These are phyloP conservation scores for Didymella pinodella DNA, from an alignment of 2,329 filamentous ascomycete species.

Conservation along the genomic window DNA sequence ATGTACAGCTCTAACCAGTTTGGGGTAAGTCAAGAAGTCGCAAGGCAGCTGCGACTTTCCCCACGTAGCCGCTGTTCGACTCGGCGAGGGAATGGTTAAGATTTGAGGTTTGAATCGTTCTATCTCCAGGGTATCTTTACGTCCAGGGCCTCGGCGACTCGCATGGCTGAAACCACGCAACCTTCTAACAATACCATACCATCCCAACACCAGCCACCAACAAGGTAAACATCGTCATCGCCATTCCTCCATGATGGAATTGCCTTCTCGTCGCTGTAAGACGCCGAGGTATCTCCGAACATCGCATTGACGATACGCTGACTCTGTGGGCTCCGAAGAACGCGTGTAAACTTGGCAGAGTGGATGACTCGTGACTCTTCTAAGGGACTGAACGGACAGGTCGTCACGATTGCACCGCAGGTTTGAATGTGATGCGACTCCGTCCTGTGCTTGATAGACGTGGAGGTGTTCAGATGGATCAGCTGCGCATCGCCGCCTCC, in stretches of 20 bases:
- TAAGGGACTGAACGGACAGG: conserved; percentile 56
- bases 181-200: conserved; percentile 70
- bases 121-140: conserved; percentile 52
- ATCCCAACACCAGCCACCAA: conserved; percentile 71
- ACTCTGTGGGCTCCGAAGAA: conserved; percentile 60
- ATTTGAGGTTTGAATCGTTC: neutral
- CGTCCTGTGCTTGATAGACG: conserved; percentile 47
- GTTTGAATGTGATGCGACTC: conserved; percentile 63
- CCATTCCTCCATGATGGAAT: conserved; percentile 60
- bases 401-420: conserved; percentile 62
- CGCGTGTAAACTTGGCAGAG: conserved; percentile 61
- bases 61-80: neutral
- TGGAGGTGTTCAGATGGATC: conserved; percentile 47
- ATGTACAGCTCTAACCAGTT: neutral
- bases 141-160: conserved; percentile 61
- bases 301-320: conserved; percentile 58
- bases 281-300: conserved; percentile 41
- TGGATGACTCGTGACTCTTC: conserved; percentile 55
- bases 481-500: conserved; percentile 29
- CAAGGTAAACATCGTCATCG: conserved; percentile 62
- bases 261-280: conserved; percentile 28
- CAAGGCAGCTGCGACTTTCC: neutral
- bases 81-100: too few relatives aligned
- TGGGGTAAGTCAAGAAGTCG: neutral
- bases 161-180: conserved; percentile 66